These are phyloP conservation scores for Bocquillonia castaneifolia DNA, from an alignment of 441 rosid genomes.

Conservation along the genomic window DNA sequence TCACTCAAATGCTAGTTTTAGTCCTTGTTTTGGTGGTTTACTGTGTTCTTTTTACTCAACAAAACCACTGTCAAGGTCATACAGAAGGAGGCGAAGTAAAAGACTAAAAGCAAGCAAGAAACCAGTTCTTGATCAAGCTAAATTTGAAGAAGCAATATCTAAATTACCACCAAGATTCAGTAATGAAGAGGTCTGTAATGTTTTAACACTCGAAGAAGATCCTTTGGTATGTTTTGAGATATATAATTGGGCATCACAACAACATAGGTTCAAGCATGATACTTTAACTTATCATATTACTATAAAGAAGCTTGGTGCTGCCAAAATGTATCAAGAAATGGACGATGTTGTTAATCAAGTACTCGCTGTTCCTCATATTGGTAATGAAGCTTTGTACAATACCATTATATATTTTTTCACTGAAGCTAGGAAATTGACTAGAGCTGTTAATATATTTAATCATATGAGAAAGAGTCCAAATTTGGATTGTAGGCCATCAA, in stretches of 20 bases:
- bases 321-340: constrained; percentile 84
- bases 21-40: constrained; percentile 6
- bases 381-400: constrained; percentile 71
- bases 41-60: constrained; percentile 43
- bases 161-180: constrained; percentile 64
- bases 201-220: constrained; percentile 52
- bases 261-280: constrained; percentile 69
- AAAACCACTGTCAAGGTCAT: constrained; percentile 46
- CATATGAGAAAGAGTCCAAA: constrained; percentile 58
- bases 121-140: constrained; percentile 52
- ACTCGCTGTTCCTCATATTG: constrained; percentile 58
- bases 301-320: constrained; percentile 76
- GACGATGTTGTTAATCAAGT: constrained; percentile 77
- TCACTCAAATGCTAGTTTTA: constrained; percentile 4
- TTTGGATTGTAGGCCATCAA: constrained; percentile 64
- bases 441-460: constrained; percentile 81
- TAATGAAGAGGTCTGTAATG: constrained; percentile 56
- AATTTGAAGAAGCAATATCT: constrained; percentile 44
- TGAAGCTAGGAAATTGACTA: constrained; percentile 69
- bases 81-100: constrained; percentile 55
- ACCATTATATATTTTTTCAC: constrained; percentile 66
- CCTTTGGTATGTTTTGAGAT: constrained; percentile 75
- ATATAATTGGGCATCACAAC: constrained; percentile 79
- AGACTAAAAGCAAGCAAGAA: constrained; percentile 41
- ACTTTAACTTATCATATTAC: constrained; percentile 56